A percentile compares a stretch with the other conserved stretches of the same genome.
phyloP scores from a whole-genome alignment of 116 monocot genomes.

The Zostera marina region DNA sequence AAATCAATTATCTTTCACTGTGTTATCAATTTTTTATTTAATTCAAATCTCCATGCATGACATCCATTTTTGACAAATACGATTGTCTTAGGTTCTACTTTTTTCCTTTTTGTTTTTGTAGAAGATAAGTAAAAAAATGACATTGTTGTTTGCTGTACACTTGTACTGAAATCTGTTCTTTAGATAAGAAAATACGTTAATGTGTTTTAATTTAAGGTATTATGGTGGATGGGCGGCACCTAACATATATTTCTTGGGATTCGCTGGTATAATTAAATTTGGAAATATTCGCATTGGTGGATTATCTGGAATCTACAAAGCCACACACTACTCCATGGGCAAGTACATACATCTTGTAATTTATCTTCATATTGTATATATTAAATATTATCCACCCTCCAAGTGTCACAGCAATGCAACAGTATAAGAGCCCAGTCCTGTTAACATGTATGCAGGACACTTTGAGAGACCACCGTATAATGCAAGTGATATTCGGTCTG shows the following conservation, averaged over 20 bases:
- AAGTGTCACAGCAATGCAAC: neutral
- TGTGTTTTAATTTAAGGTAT: slow-evolving; percentile 35
- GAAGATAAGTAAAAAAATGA: neutral
- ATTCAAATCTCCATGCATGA: neutral
- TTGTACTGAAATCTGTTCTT: neutral
- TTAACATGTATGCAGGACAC: slow-evolving; percentile 36
- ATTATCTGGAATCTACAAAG: slow-evolving; percentile 82
- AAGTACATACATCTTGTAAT: slow-evolving; percentile 17
- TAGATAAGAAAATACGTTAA: neutral
- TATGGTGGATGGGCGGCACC: slow-evolving; percentile 99
- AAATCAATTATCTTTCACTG: neutral
- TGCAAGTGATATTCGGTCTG: slow-evolving; percentile 58
- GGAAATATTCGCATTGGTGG: slow-evolving; percentile 87
- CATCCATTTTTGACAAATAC: neutral
- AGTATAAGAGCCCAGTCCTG: neutral
- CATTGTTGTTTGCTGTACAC: neutral
- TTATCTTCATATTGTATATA: neutral
- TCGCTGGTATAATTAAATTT: slow-evolving; percentile 75
- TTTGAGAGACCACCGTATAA: slow-evolving; percentile 85
- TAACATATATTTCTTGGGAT: slow-evolving; percentile 83
- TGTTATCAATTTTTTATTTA: neutral
- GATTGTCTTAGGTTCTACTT: too few species aligned
- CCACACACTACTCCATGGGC: slow-evolving; percentile 44
- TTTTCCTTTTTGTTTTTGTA: too few species aligned
- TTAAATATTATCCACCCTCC: neutral